A percentile compares a stretch with the other conserved stretches of the same genome.
Conservation (phyloP, 2,329 filamentous ascomycete species). For the Sclerotinia nivalis region DNA sequence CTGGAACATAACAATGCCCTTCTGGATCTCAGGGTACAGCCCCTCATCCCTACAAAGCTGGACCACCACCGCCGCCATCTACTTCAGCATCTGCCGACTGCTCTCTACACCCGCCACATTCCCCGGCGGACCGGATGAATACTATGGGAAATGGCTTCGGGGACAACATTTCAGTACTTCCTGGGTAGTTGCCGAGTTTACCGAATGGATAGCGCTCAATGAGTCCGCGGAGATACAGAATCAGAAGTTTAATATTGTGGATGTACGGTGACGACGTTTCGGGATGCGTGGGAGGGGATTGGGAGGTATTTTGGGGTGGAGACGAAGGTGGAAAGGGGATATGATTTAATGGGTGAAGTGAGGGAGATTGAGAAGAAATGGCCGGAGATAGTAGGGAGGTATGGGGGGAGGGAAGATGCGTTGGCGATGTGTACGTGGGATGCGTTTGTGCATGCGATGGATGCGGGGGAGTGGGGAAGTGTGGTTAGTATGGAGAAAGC, state of each 20-base stretch:
- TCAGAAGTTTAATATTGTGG: conserved; percentile 20
- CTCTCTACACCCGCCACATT: not conserved
- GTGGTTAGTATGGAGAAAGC: conserved; percentile 20
- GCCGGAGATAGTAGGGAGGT: not conserved
- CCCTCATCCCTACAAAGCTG: not conserved
- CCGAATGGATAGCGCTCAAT: conserved; percentile 11
- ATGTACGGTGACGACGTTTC: conserved; percentile 15
- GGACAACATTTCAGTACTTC: conserved; percentile 14
- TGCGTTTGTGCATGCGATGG: conserved; percentile 12
- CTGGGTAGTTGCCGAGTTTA: not conserved
- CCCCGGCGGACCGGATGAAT: not conserved
- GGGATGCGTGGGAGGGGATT: conserved; percentile 8
- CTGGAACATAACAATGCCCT: conserved; percentile 19
- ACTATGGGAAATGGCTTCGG: not conserved
- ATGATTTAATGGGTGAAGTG: conserved; percentile 14
- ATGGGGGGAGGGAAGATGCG: conserved; percentile 5
- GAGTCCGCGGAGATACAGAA: not conserved
- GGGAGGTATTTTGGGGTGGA: conserved; percentile 15
- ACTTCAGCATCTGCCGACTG: not conserved
- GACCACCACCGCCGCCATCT: conserved; percentile 9
- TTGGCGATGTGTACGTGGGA: conserved; percentile 16
- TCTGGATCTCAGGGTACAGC: conserved; percentile 19
- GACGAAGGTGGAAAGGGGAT: not conserved
- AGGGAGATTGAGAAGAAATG: conserved; percentile 3
- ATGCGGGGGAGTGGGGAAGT: conserved; percentile 15